Evolutionary conservation across 139 green algal genomes (phyloP), one percentile per base, ranked within the genome.

Genomic region (Asterochloris sp.): DNA sequence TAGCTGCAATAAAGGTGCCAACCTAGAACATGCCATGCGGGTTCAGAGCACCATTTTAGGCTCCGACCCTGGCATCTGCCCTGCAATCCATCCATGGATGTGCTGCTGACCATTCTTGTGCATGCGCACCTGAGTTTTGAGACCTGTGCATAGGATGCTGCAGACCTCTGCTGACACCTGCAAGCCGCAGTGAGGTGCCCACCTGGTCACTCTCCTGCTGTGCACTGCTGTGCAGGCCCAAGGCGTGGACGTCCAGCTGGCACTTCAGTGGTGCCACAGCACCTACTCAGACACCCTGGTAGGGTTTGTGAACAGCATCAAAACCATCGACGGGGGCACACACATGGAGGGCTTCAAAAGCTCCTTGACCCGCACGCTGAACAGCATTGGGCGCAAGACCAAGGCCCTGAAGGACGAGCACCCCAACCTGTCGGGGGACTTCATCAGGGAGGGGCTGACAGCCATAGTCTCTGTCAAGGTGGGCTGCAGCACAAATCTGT

Each of bases 271-370:
- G 97, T 95, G 87, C 79, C 85, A 78, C 15, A 93, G 97, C 82
- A 82, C 88, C 8, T 96, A 91, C 87, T 91, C 83, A 16, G 95
- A 98, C 83, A 96, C 85, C 0, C 71, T 98, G 19, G 88, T 98
- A 14, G 93, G 97, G 64, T 99, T 98, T 85, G 96, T 95, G 69
- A 99, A 99, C 92, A 94, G 83, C 86, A 97, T 99, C 85, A 93
- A 95, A 76, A 99, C 96, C 10, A 86, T 92, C 0, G 96, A 99
- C 81, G 97, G 97, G 14, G 97, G 97, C 69, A 98, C 94, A 0
- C 97, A 99, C 90, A 85, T 99, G 73, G 96, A 99, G 67, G 97
- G 96, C 23, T 76, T 98, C 74, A 95, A 96, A 76, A 76, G 82
- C 0, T 93, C 92, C 0, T 82, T 99, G 16, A 98, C 93, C 10